Evolutionary conservation across 176 grass and related monocot genomes (phyloP), one percentile per base, ranked within the genome.

Genomic region (Guadua angustifolia): DNA sequence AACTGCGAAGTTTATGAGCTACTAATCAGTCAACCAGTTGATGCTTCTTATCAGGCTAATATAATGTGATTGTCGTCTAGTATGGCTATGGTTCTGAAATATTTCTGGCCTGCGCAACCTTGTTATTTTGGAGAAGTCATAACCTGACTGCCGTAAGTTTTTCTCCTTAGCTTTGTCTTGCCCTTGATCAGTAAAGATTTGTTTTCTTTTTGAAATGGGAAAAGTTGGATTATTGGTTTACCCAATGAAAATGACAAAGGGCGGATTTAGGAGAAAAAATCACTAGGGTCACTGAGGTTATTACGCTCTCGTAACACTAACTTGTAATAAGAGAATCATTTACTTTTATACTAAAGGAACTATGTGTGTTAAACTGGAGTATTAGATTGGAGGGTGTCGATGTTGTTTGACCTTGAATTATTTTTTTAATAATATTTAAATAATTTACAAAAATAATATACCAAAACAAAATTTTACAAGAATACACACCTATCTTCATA

Each of bases 1-100:
- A 73, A 79, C 17, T 25, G 43, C 9, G 2, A 9, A 66, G 3
- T 18, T 79, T 78, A 66, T 78, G 40, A 62, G 61, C 69, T 66
- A 65, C 40, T 39, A 39, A n/a, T n/a, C n/a, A 58, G 67, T 73
- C 38, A 21, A 64, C 56, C 12, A 26, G 25, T 46, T 66, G 67
- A 36, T 70, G 35, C 38, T 64, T 73, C 3, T 19, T 59, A 25
- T 53, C 6, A 74, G 26, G 26, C 21, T 38, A 74, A 56, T 81
- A 4, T 42, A 17, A 15, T 79, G 71, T 21, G 5, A 9, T 32
- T 51, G 62, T 50, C 59, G 26, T 45, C 9, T 44, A 15, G 17
- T 61, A 29, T 24, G 7, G 63, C 3, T 59, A 46, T 19, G 19
- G 11, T 69, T 50, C 32, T 66, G 61, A 25, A 38, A 73, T 62